phyloP scores from a whole-genome alignment of 257 asterid genomes.

The Penstemon newberryi region DNA sequence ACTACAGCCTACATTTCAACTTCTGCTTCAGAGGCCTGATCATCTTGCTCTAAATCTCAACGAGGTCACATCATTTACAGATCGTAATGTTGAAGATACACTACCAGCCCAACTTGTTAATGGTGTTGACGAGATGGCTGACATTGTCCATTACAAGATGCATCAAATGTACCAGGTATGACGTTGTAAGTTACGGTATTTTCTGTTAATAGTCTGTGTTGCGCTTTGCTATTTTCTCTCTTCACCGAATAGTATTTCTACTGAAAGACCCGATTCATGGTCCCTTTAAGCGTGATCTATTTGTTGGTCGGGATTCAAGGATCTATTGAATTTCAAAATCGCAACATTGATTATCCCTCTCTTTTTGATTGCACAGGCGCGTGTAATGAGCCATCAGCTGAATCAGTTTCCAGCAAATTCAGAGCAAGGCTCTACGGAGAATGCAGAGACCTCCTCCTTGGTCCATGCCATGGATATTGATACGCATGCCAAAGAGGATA shows the following conservation, averaged over 20 bases:
- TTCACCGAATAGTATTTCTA: not conserved
- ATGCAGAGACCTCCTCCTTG: conserved; percentile 25
- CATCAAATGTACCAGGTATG: conserved; percentile 74
- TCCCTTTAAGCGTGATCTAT: not conserved
- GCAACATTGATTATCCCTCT: conserved; percentile 5
- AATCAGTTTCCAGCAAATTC: conserved; percentile 42
- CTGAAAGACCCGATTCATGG: too few relatives aligned
- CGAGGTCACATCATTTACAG: conserved; percentile 62
- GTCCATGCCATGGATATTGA: conserved; percentile 38
- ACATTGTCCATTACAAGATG: conserved; percentile 73
- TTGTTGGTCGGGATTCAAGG: not conserved
- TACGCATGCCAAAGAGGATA: conserved; percentile 31
- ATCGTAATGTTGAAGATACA: conserved; percentile 75
- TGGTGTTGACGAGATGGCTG: conserved; percentile 79
- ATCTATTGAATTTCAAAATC: not conserved
- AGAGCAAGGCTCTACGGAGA: conserved; percentile 28
- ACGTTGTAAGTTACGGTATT: not conserved
- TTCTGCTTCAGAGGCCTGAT: conserved; percentile 83
- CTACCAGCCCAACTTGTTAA: conserved; percentile 60
- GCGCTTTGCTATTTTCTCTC: not conserved
- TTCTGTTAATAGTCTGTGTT: not conserved
- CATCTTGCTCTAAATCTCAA: conserved; percentile 66
- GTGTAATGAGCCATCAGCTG: conserved; percentile 45
- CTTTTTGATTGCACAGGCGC: conserved; percentile 47
- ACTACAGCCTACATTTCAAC: conserved; percentile 86